Base-by-base conservation (phyloP, 495 filamentous ascomycete species). In the Penicillium paxilli region DNA sequence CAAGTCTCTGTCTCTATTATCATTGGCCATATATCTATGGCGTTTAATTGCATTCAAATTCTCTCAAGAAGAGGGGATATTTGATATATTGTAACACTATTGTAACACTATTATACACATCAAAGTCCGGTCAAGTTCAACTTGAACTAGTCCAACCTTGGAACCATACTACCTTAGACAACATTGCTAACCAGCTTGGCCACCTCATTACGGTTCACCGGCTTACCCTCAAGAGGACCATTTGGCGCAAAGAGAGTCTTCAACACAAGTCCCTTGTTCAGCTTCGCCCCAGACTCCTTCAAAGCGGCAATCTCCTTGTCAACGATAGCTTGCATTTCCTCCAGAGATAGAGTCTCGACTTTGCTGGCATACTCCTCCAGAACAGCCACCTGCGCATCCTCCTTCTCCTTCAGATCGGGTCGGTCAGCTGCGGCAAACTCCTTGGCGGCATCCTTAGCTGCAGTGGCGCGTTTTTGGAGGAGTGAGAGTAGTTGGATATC, bases 401-500 rank as follows among this genome's bases (percentile, higher is more conserved):
- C 84, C 54, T 81, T 80, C 20, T 80, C 76, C 47, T 78, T 77
- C 20, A 87, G 67, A 58, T 87, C 86, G 14, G 70, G 55, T 41
- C 84, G 68, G 1, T 79, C 70, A 23, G 79, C 80, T 4, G 62
- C 66, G 12, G 68, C 57, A 52, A 84, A 87, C 59, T 83, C 77
- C 28, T 74, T 58, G 1, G 76, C 77, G 5, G 84, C 81, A 5
- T 74, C 69, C 37, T 76, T 73, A 1, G 79, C 65, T 3, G 72
- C 74, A 16, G 76, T 63, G 5, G 73, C 64, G 42, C 80, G 78
- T 66, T 84, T 86, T 5, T 74, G 71, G 38, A 88, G 78, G 9
- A 87, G 66, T 1, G 79, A 71, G n/a, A 86, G 63, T 10, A 87
- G 72, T 47, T 83, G 77, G 22, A 80, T 68, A 60, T 87, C 83